Evolutionary conservation across 805 yeast species (phyloP), one percentile per base, ranked within the genome.

Genomic region (Candida parachauliodes): DNA sequence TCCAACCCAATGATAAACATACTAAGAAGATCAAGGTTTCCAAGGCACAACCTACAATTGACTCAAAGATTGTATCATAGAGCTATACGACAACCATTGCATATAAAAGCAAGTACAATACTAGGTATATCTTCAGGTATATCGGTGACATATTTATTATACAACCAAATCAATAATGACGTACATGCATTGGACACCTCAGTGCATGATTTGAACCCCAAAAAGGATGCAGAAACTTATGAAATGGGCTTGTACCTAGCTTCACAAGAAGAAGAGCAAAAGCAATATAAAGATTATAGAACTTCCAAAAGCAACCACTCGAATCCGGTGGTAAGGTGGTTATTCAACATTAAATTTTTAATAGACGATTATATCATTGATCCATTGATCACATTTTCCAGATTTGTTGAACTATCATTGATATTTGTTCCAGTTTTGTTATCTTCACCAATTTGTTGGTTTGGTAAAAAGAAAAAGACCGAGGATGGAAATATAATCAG

Each of bases 391-490:
- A 87, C 94, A 0, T 48, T 81, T 25, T 63, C 77, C 0, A 66
- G 98, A 28, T 84, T 89, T 48, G 25, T 81, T 5, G 86, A 88
- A 52, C 63, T 91, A 32, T 65, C 83, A 0, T 41, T 64, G 1
- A 60, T 89, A 1, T 85, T 91, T 41, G 33, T 81, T 2, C 98
- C 98, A 0, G 73, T 88, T 5, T 43, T 87, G 3, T 24, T 80
- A 6, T 37, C 72, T 0, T 70, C 77, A n/a, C 97, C 97, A 1
- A 63, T 86, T 3, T 75, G 73, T 27, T 72, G 67, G 60, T 66
- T 74, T 44, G 88, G 85, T 0, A 61, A 68, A 11, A 58, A 60
- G 31, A 59, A 57, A 2, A 45, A 48, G 17, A 45, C 49, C 5
- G 64, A 65, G 32, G 77, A 40, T 12, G 47, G 49, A n/a, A 35